Evolutionary conservation across 441 rosid species (phyloP).

Genomic region (Monsonia emarginata): DNA sequence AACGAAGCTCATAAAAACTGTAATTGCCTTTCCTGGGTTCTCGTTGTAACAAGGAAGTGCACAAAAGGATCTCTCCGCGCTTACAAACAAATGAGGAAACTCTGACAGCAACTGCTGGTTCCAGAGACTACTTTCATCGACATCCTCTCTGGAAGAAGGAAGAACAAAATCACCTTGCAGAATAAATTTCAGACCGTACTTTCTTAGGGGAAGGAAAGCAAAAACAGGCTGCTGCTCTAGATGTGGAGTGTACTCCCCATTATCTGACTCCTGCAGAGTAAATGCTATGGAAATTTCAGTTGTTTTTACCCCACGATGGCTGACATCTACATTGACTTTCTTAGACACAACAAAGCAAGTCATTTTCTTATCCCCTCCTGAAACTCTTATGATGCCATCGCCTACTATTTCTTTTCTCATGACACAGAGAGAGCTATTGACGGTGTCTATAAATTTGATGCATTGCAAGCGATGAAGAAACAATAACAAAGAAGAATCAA

Average conservation of each 20-base stretch:
- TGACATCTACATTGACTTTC: conserved; percentile 47
- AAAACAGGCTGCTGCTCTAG: conserved; percentile 83
- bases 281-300: conserved; percentile 86
- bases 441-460: conserved; percentile 63
- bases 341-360: conserved; percentile 90
- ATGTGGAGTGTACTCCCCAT: conserved; percentile 51
- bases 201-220: conserved; percentile 94
- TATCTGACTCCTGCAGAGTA: conserved; percentile 56
- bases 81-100: conserved; percentile 66
- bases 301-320: conserved; percentile 51
- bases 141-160: conserved; percentile 97
- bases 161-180: conserved; percentile 93
- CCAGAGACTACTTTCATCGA: conserved; percentile 92
- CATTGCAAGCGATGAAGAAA: conserved; percentile 89
- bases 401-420: conserved; percentile 78
- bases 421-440: conserved; percentile 51
- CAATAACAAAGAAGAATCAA: conserved; percentile 86
- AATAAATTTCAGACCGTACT: conserved; percentile 93
- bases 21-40: conserved; percentile 69
- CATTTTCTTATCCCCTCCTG: conserved; percentile 61
- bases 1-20: conserved; percentile 77
- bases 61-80: conserved; percentile 59
- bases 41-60: conserved; percentile 72
- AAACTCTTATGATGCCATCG: conserved; percentile 68
- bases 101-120: conserved; percentile 84